A percentile compares a stretch with the other conserved stretches of the same genome.
phyloP scores from a whole-genome alignment of 2,329 filamentous ascomycete species.

The Massarina eburnea region DNA sequence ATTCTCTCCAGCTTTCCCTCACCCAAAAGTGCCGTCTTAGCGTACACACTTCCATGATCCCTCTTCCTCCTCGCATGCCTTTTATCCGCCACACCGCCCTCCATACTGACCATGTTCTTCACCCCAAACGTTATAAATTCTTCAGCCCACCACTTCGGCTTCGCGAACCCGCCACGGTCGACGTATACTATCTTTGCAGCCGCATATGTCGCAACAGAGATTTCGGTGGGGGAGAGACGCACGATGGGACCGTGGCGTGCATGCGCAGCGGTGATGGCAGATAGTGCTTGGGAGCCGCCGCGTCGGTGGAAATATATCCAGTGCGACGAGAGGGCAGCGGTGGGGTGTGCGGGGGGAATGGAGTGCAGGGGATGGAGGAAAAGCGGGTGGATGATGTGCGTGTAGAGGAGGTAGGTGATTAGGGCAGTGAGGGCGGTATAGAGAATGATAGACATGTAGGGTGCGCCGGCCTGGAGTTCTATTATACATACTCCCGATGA shows the following conservation, averaged over 20 bases:
- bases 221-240: conserved; percentile 62
- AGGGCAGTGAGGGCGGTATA: background rate
- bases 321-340: conserved; percentile 57
- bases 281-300: conserved; percentile 2
- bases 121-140: conserved; percentile 68
- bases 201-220: conserved; percentile 66
- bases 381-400: background rate
- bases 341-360: conserved; percentile 68
- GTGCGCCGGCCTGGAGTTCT: no score
- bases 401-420: background rate
- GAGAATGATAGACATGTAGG: background rate
- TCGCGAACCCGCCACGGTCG: conserved; percentile 64
- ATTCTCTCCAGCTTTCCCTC: background rate
- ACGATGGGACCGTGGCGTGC: conserved; percentile 59
- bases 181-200: conserved; percentile 60
- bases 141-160: conserved; percentile 63
- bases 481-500: no score
- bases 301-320: conserved; percentile 67
- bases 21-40: background rate
- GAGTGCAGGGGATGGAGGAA: conserved; percentile 61
- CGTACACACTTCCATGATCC: background rate
- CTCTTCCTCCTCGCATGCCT: conserved; percentile 64
- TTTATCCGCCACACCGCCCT: conserved; percentile 67
- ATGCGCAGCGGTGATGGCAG: conserved; percentile 51
- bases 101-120: conserved; percentile 58